Evolutionary conservation across 345 rosid species (phyloP).

Genomic region (Sisymbrium irio): DNA sequence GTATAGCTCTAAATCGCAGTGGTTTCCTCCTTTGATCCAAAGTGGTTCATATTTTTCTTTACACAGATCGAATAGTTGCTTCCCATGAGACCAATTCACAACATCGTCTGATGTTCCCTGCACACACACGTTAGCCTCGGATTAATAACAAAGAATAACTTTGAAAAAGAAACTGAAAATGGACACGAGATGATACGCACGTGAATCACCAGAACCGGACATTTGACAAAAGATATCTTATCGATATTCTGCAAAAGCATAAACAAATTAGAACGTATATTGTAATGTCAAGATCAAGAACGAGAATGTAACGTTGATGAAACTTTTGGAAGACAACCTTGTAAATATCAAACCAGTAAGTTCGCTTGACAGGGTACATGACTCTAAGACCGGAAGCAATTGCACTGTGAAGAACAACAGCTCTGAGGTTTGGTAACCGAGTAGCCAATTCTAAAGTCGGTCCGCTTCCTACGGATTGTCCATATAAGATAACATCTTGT

Average conservation of each 20-base stretch:
- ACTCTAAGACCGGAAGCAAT: constrained; percentile 90
- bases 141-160: not conserved
- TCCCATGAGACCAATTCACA: constrained; percentile 88
- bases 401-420: constrained; percentile 95
- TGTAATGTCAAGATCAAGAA: not conserved
- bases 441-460: constrained; percentile 87
- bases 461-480: constrained; percentile 95
- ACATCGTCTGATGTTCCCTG: constrained; percentile 96
- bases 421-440: constrained; percentile 63
- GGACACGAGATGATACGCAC: constrained; percentile 42
- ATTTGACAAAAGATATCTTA: constrained; percentile 67
- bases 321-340: constrained; percentile 43
- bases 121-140: constrained; percentile 2
- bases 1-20: constrained; percentile 76
- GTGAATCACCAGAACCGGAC: constrained; percentile 81
- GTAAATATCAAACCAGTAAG: constrained; percentile 95
- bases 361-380: constrained; percentile 83
- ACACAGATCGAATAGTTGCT: constrained; percentile 80
- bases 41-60: constrained; percentile 87
- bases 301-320: not conserved
- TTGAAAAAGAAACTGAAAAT: not conserved
- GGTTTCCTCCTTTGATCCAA: constrained; percentile 93
- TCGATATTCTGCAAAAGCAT: constrained; percentile 68
- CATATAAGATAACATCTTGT: constrained; percentile 83
- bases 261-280: constrained; percentile 13